Base-by-base conservation (phyloP, 2,329 filamentous ascomycete species). In the Blastomyces gilchristii region DNA sequence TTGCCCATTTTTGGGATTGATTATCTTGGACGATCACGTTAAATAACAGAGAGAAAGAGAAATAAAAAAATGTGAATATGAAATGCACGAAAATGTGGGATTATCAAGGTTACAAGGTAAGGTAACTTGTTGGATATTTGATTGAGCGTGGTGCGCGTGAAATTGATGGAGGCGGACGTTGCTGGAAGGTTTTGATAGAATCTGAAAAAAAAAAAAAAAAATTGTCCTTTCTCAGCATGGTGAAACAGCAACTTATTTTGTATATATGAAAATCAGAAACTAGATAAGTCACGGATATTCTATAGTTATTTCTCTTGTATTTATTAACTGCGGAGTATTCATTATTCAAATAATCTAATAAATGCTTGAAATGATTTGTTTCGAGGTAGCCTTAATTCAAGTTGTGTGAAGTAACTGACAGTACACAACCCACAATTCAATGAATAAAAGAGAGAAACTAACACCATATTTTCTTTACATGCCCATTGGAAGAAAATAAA, bases 1-100 rank as follows among this genome's bases (percentile, higher is more conserved):
- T 69, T 72, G 43, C 67, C 64, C 71, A 72, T 72, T 50, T 43
- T 34, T 3, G n/a, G 2, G 18, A n/a, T 57, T 57, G 28, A 39
- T 25, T n/a, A 41, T 43, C 6, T 37, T 54, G 52, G 37, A 34
- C 45, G n/a, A 16, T 45, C 41, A 58, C 25, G 12, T 43, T 58
- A 37, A 43, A 58, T 43, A 28, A n/a, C 9, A n/a, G 9, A 9
- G n/a, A 39, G 3, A 37, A 22, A 9, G 31, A 3, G 5, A 12
- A 28, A 28, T 9, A 9, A 2, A 52, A 52, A 7, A 2, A 50
- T 28, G 1, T 28, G 5, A 25, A 50, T 50, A 28, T 50, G 14
- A 14, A 28, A 9, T 28, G 12, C 22, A 25, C 9, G 22, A 50
- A 25, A 28, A 50, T 50, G 22, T 3, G 22, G 9, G 11, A 3